Evolutionary conservation across 2,329 filamentous ascomycete genomes (phyloP).

Genomic region (Venturia nashicola): DNA sequence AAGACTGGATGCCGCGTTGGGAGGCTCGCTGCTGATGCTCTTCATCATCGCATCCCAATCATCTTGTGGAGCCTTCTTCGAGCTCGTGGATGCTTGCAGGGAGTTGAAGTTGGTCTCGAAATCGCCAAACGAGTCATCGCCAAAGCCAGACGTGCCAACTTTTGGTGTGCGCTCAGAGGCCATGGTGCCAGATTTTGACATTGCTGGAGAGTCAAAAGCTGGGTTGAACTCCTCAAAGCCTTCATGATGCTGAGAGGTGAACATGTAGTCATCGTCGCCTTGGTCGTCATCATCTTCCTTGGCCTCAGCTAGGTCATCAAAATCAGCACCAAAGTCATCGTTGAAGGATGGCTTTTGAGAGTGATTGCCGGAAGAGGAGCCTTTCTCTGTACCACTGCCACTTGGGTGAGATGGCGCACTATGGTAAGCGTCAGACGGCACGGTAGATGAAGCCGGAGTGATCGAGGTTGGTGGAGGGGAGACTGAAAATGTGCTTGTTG

Average conservation of each 20-base stretch:
- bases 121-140: conserved; percentile 36
- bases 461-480: conserved; percentile 24
- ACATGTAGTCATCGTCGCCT: conserved; percentile 69
- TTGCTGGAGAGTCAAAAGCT: conserved; percentile 58
- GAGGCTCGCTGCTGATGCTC: background rate
- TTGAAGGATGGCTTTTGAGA: conserved; percentile 26
- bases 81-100: conserved; percentile 26
- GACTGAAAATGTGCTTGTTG: conserved; percentile 17
- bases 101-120: conserved; percentile 31
- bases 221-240: conserved; percentile 69
- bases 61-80: conserved; percentile 33
- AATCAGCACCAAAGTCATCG: conserved; percentile 64
- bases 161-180: conserved; percentile 30
- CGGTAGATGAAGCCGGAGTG: conserved; percentile 25
- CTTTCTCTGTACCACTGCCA: conserved; percentile 20
- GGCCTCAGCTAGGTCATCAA: conserved; percentile 72
- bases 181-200: conserved; percentile 36
- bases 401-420: conserved; percentile 27
- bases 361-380: conserved; percentile 14
- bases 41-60: conserved; percentile 97
- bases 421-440: conserved; percentile 30
- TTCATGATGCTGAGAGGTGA: conserved; percentile 42
- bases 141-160: conserved; percentile 9
- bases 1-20: background rate
- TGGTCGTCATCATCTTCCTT: conserved; percentile 49